phyloP scores from a whole-genome alignment of 371 early-diverging fungal genomes.

The Mortierella sp. region DNA sequence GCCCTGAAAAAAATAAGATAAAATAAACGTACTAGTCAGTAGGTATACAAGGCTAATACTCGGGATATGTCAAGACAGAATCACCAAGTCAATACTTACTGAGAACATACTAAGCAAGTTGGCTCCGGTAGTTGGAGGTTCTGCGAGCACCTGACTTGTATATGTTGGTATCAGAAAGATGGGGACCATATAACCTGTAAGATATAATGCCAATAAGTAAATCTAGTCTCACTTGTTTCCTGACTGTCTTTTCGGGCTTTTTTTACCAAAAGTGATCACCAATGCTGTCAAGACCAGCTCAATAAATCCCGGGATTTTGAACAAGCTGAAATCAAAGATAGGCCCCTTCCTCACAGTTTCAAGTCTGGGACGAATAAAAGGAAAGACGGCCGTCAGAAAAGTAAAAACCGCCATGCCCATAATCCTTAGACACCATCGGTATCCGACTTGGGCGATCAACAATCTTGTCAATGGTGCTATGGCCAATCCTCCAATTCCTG shows the following conservation, averaged over 20 bases:
- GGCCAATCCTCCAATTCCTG: conserved; percentile 83
- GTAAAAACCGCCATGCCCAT: conserved; percentile 68
- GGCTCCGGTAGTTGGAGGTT: conserved; percentile 54
- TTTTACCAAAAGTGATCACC: conserved; percentile 55
- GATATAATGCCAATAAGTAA: neutral
- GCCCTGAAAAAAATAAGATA: conserved; percentile 27
- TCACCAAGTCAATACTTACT: conserved; percentile 1
- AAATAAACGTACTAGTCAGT: neutral
- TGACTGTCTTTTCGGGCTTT: conserved; percentile 4
- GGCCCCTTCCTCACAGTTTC: conserved; percentile 55
- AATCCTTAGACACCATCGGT: conserved; percentile 75
- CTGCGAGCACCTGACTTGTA: conserved; percentile 36
- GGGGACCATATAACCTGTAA: conserved; percentile 40
- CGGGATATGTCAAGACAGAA: neutral
- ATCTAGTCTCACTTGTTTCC: neutral
- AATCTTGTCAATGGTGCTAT: conserved; percentile 74
- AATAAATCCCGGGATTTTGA: conserved; percentile 48
- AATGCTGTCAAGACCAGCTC: conserved; percentile 50
- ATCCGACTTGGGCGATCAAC: conserved; percentile 70
- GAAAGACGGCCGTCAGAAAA: conserved; percentile 59
- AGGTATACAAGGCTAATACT: neutral
- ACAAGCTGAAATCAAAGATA: conserved; percentile 51
- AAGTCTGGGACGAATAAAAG: conserved; percentile 61
- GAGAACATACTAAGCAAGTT: conserved; percentile 64
- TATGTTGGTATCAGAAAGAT: conserved; percentile 58